phyloP scores from a whole-genome alignment of 2,329 filamentous ascomycete genomes.

The Diatrype stigma region DNA sequence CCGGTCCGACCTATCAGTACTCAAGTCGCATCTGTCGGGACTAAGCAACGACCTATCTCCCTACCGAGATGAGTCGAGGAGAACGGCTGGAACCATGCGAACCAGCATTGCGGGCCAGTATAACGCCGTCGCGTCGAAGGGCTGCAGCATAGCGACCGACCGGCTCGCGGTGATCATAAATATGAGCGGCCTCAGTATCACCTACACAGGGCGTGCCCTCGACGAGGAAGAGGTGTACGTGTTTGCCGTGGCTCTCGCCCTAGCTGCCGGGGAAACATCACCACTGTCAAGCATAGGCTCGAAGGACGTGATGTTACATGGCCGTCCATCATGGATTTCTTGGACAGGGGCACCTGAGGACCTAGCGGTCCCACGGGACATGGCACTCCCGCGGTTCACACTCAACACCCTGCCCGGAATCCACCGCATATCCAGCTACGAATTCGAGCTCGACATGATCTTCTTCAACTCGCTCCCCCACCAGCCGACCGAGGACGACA shows the following conservation, averaged over 20 bases:
- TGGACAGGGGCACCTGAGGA: neutral
- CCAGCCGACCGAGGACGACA: neutral
- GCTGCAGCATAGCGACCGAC: neutral
- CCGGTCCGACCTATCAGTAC: neutral
- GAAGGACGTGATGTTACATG: neutral
- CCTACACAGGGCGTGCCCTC: neutral
- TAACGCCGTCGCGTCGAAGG: neutral
- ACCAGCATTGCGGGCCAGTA: conserved; percentile 1
- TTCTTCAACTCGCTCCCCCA: neutral
- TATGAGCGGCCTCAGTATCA: conserved; percentile 1
- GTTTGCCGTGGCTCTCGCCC: neutral
- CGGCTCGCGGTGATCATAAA: conserved; percentile 3
- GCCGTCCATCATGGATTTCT: neutral
- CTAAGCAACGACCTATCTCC: neutral
- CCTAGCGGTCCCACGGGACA: neutral
- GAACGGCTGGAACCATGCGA: neutral
- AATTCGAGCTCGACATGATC: neutral
- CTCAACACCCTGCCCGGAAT: neutral
- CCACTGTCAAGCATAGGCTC: neutral
- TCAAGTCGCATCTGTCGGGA: neutral
- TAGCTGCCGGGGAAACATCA: conserved; percentile 3
- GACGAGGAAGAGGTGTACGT: neutral
- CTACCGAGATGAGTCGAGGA: neutral
- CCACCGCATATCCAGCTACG: neutral
- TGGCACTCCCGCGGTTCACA: neutral